These are phyloP conservation scores for Chrysoporthe deuterocubensis DNA, from an alignment of 2,329 filamentous ascomycete species.

Conservation along the genomic window DNA sequence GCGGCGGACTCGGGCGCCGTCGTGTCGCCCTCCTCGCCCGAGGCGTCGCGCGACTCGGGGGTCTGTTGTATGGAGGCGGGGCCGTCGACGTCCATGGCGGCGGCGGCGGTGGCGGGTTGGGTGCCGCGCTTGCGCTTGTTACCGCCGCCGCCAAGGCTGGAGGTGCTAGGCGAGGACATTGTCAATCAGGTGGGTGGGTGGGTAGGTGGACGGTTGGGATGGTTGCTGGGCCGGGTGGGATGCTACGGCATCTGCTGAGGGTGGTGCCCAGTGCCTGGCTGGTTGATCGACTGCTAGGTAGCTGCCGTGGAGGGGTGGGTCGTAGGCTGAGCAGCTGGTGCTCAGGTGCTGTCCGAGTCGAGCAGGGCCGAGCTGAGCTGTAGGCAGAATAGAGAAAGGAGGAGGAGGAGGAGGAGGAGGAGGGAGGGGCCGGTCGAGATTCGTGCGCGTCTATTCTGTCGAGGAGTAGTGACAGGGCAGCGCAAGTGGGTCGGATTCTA, in stretches of 20 bases:
- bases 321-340: neutral
- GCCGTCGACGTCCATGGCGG: conserved; percentile 40
- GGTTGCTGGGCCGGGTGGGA: neutral
- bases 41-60: conserved; percentile 80
- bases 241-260: neutral
- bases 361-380: neutral
- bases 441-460: conserved; percentile 23
- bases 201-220: neutral
- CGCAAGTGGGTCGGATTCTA: neutral
- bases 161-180: conserved; percentile 64
- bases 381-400: neutral
- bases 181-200: conserved; percentile 28
- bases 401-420: neutral
- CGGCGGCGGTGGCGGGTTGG: conserved; percentile 50
- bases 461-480: neutral
- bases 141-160: conserved; percentile 51
- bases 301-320: neutral
- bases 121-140: conserved; percentile 75
- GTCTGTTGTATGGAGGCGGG: conserved; percentile 66
- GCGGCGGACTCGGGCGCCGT: conserved; percentile 63
- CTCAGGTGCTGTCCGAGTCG: neutral
- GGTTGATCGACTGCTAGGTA: neutral
- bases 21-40: conserved; percentile 79
- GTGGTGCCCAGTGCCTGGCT: neutral
- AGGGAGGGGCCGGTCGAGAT: conserved; percentile 10